A percentile compares a stretch with the other conserved stretches of the same genome.
Conservation (phyloP, 352 stramenopile genomes). For the Phytophthora capsici region DNA sequence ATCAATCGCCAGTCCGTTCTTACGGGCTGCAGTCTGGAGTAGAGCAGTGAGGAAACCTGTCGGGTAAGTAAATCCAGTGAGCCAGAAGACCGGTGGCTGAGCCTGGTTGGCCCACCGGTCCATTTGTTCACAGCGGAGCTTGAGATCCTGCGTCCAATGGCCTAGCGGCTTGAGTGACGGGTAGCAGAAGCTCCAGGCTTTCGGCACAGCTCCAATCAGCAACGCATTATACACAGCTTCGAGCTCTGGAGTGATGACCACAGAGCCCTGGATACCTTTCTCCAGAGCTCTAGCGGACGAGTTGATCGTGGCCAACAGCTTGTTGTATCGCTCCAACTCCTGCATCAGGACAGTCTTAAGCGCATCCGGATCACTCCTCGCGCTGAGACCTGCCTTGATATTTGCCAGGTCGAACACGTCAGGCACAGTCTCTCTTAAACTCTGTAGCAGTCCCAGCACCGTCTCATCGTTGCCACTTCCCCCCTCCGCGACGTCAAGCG, state of each 20-base stretch:
- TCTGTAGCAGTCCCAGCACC: constrained; percentile 83
- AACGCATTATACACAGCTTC: constrained; percentile 94
- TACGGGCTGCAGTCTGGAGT: constrained; percentile 94
- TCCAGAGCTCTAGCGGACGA: constrained; percentile 86
- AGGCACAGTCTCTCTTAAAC: constrained; percentile 88
- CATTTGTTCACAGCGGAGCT: constrained; percentile 91
- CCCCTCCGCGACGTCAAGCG: constrained; percentile 79
- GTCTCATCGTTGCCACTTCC: constrained; percentile 91
- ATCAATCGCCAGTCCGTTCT: constrained; percentile 96
- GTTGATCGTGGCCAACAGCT: constrained; percentile 82
- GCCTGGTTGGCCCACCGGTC: constrained; percentile 86
- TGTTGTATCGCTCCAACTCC: constrained; percentile 95
- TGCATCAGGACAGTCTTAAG: constrained; percentile 96
- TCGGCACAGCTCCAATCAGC: constrained; percentile 87
- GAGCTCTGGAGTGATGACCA: constrained; percentile 95
- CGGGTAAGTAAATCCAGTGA: constrained; percentile 96
- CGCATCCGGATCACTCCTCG: constrained; percentile 87
- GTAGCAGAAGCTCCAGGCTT: constrained; percentile 94
- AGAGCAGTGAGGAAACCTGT: constrained; percentile 97
- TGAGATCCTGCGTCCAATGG: constrained; percentile 93
- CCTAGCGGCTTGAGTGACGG: constrained; percentile 94
- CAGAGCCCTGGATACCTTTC: constrained; percentile 92
- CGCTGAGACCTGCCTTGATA: constrained; percentile 73
- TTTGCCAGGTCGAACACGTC: constrained; percentile 89
- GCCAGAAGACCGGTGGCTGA: constrained; percentile 93